These are phyloP conservation scores for Pseudoturritis turrita DNA, from an alignment of 345 rosid species.

Conservation along the genomic window DNA sequence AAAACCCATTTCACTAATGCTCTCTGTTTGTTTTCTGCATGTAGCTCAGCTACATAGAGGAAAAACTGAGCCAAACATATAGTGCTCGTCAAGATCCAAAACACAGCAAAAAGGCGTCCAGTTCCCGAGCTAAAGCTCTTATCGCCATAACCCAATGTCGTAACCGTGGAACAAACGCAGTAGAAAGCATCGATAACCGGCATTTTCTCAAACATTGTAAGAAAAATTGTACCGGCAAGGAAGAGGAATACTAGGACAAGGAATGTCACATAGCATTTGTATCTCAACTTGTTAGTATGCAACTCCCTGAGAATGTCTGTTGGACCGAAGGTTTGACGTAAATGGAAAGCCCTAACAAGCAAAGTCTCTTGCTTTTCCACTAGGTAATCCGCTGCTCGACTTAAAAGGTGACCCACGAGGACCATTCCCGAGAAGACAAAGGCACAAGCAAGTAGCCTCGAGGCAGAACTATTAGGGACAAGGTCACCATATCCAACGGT, in stretches of 20 bases:
- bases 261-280: slow-evolving; percentile 48
- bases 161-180: slow-evolving; percentile 77
- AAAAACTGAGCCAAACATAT: slow-evolving; percentile 63
- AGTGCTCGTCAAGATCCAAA: slow-evolving; percentile 69
- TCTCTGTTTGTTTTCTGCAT: slow-evolving; percentile 57
- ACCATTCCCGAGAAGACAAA: slow-evolving; percentile 85
- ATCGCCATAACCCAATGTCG: slow-evolving; percentile 88
- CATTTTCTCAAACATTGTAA: slow-evolving; percentile 42
- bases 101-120: slow-evolving; percentile 65
- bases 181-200: slow-evolving; percentile 57
- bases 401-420: slow-evolving; percentile 54
- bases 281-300: slow-evolving; percentile 43
- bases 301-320: slow-evolving; percentile 48
- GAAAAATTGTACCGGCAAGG: slow-evolving; percentile 45
- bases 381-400: slow-evolving; percentile 73
- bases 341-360: slow-evolving; percentile 58
- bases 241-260: slow-evolving; percentile 42
- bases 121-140: slow-evolving; percentile 50
- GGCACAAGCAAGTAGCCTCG: slow-evolving; percentile 65
- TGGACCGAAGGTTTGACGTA: slow-evolving; percentile 38
- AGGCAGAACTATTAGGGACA: slow-evolving; percentile 49
- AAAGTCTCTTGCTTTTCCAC: slow-evolving; percentile 81
- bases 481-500: slow-evolving; percentile 97
- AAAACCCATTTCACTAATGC: slow-evolving; percentile 72
- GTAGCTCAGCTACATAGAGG: slow-evolving; percentile 59